phyloP scores from a whole-genome alignment of 768 basidiomycete genomes.

The Pisolithus marmoratus region DNA sequence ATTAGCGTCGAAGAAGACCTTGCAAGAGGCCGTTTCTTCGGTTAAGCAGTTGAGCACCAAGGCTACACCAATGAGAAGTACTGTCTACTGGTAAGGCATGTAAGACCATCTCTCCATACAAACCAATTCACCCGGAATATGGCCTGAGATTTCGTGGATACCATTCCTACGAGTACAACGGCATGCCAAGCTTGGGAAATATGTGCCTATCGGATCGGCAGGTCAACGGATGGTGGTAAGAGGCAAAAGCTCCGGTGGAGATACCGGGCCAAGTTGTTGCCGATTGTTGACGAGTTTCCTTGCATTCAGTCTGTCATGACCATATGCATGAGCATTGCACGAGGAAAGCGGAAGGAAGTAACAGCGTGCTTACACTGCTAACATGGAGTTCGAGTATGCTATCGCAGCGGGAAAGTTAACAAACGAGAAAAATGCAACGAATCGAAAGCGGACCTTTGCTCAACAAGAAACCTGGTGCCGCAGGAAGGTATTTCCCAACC shows the following conservation, averaged over 20 bases:
- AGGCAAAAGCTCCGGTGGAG: slow-evolving; percentile 14
- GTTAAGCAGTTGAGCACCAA: no score
- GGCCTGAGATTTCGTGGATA: no score
- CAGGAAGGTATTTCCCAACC: slow-evolving; percentile 1
- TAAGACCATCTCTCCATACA: no score
- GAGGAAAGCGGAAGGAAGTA: background rate
- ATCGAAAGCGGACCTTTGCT: slow-evolving; percentile 7
- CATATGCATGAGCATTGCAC: background rate
- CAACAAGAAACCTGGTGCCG: slow-evolving; percentile 9
- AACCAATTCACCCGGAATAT: no score
- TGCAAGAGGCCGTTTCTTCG: no score
- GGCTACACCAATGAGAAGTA: no score
- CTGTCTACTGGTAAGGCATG: no score
- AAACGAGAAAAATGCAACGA: background rate
- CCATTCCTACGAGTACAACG: no score
- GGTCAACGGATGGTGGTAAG: background rate
- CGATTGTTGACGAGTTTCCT: slow-evolving; percentile 4
- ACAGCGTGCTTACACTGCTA: slow-evolving; percentile 15
- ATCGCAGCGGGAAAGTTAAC: background rate
- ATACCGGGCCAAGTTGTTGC: background rate
- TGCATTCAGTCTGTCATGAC: slow-evolving; percentile 3
- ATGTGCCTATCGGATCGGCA: no score
- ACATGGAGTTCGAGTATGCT: slow-evolving; percentile 22
- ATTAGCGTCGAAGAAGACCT: no score
- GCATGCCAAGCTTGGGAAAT: no score